Percentiles rank a stretch among this genome's conserved stretches.
These are phyloP conservation scores for Trametes coccinea DNA, from an alignment of 768 basidiomycete genomes.

Conservation along the genomic window DNA sequence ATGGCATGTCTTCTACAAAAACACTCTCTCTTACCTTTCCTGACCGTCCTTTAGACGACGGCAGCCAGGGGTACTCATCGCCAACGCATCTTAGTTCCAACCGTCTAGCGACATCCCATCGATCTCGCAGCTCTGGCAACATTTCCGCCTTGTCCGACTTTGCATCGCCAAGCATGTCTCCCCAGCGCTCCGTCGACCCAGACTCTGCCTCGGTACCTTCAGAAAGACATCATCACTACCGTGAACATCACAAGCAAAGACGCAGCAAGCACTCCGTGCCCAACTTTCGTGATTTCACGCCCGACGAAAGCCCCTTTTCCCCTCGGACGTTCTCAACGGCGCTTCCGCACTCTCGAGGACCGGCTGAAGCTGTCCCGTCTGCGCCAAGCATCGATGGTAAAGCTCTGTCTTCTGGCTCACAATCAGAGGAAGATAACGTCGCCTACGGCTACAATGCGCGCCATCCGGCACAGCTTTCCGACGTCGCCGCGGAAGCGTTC, in stretches of 20 bases:
- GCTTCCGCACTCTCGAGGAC: background rate
- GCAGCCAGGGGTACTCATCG: background rate
- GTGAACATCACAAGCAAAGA: background rate
- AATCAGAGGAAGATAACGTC: background rate
- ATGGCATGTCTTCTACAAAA: background rate
- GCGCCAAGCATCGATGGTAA: conserved; percentile 20
- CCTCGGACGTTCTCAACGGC: conserved; percentile 23
- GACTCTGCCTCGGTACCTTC: background rate
- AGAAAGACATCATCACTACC: background rate
- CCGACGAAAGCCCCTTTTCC: conserved; percentile 20
- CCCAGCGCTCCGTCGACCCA: background rate
- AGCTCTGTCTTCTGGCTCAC: background rate
- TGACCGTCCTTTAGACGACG: conserved; percentile 17
- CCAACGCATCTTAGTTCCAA: background rate
- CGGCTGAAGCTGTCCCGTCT: background rate
- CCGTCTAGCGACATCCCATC: background rate
- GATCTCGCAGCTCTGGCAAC: conserved; percentile 3
- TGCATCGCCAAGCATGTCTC: background rate
- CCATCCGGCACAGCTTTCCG: conserved; percentile 26
- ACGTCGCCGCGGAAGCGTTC: conserved; percentile 25
- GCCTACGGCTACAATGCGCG: conserved; percentile 19
- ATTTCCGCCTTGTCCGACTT: background rate
- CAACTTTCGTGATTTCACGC: conserved; percentile 27
- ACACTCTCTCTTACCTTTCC: background rate
- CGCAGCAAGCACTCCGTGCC: conserved; percentile 15